Evolutionary conservation across 805 yeast genomes (phyloP).

Genomic region (Nakazawaea ambrosiae): DNA sequence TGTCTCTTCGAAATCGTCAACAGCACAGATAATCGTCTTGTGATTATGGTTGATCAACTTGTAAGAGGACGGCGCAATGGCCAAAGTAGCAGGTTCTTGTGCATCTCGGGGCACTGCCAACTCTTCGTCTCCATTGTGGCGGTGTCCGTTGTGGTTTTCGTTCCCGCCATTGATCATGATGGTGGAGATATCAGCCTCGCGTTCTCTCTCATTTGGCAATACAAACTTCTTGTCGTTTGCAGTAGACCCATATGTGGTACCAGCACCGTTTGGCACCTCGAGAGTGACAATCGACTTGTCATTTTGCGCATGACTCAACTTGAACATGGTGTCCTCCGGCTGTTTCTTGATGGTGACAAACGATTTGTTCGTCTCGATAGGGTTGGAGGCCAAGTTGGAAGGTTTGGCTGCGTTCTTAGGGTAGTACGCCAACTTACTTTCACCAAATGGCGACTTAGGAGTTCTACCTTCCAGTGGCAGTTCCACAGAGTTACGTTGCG

Average conservation of each 20-base stretch:
- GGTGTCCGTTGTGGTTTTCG: conserved; percentile 5
- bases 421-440: conserved; percentile 5
- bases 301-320: conserved; percentile 4
- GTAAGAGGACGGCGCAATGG: conserved; percentile 10
- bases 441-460: conserved; percentile 5
- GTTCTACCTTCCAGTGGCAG: conserved; percentile 3
- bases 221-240: conserved; percentile 8
- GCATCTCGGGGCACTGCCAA: not conserved
- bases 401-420: conserved; percentile 32
- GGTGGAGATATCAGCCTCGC: conserved; percentile 9
- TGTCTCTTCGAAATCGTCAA: conserved; percentile 10
- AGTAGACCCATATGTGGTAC: conserved; percentile 9
- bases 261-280: not conserved
- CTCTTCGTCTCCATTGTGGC: conserved; percentile 9
- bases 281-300: conserved; percentile 7
- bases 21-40: conserved; percentile 11
- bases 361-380: conserved; percentile 55
- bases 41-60: conserved; percentile 11
- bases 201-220: conserved; percentile 9
- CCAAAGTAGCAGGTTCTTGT: not conserved
- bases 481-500: conserved; percentile 38
- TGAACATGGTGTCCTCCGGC: conserved; percentile 23
- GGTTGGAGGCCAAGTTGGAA: conserved; percentile 63
- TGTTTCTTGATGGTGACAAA: conserved; percentile 66
- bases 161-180: not conserved